Base-by-base conservation (phyloP, 176 grass and related monocot species). In the Musa beccarii region DNA sequence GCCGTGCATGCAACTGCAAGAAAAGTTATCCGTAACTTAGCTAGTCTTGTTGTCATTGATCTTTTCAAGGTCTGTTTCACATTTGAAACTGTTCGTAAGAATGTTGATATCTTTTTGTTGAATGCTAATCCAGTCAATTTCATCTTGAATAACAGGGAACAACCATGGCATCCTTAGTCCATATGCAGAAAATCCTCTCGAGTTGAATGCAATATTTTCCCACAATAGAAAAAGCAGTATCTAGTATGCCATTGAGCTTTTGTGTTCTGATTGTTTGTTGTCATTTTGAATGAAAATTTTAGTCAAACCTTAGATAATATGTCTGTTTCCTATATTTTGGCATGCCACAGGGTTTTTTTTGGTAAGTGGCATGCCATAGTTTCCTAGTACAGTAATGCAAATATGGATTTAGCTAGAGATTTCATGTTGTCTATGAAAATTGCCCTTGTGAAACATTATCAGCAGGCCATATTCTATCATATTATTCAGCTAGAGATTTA, bases 111-210 rank as follows among this genome's bases (percentile, higher is more conserved):
- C 34, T 28, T 62, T 29, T 79, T 77, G 17, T 17, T 85, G 1
- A 52, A 77, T 80, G 25, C 69, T 84, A 52, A 81, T 79, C 68
- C 12, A 66, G 26, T 25, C 16, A 24, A 24, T 26, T 53, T 26
- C 7, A 22, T 43, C 54, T 80, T 87, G 62, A 10, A 61, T 80
- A 79, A 79, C 59, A 99, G 95, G 91, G 95, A 86, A 99, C 95
- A 56, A 91, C 95, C 76, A 86, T 94, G 81, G 90, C 90, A 70
- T 99, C 95, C 64, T 80, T 99, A 80, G 15, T 94, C 73, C 95
- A 99, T 83, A 99, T 99, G 95, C 91, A 94, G 81, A 99, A 99
- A 76, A 86, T 99, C 66, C 87, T 99, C 68, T 79, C 85, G 69
- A 94, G 80, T 80, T 83, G 88, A 63, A 85, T 87, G 57, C 90